phyloP scores from a whole-genome alignment of 2,329 filamentous ascomycete genomes.

The Stemphylium lycopersici region DNA sequence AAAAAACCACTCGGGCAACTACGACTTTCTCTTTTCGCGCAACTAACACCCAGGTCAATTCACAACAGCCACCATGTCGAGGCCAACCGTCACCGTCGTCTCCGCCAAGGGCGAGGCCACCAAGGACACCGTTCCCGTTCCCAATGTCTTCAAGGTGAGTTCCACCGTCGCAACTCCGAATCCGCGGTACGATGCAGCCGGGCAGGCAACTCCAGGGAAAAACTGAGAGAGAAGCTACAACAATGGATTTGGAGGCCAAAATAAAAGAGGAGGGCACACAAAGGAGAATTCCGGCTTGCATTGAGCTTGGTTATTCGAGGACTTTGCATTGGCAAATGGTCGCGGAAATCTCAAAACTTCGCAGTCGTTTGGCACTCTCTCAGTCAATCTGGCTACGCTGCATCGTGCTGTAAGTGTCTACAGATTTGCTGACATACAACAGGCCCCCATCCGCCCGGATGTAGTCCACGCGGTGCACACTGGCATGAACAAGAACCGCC shows the following conservation, averaged over 20 bases:
- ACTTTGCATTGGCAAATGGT: constrained; percentile 1
- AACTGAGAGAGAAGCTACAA: constrained; percentile 10
- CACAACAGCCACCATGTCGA: constrained; percentile 65
- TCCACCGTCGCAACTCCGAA: constrained; percentile 16
- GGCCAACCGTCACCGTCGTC: constrained; percentile 97
- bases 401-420: not conserved
- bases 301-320: not conserved
- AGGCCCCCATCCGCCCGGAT: constrained; percentile 93
- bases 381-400: not conserved
- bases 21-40: constrained; percentile 16
- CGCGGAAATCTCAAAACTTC: constrained; percentile 6
- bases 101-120: constrained; percentile 92
- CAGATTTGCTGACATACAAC: constrained; percentile 15
- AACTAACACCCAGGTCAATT: constrained; percentile 41
- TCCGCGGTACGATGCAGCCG: constrained; percentile 17
- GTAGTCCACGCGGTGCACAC: constrained; percentile 99
- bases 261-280: not conserved
- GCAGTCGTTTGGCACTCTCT: not conserved
- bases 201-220: constrained; percentile 2
- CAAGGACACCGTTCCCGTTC: constrained; percentile 88
- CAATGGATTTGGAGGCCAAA: constrained; percentile 18
- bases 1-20: not conserved
- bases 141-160: constrained; percentile 83
- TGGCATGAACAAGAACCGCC: constrained; percentile 99
- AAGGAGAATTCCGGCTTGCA: not conserved